Evolutionary conservation across 352 stramenopile species (phyloP), one percentile per base, ranked within the genome.

Genomic region (Pythium monospermum): DNA sequence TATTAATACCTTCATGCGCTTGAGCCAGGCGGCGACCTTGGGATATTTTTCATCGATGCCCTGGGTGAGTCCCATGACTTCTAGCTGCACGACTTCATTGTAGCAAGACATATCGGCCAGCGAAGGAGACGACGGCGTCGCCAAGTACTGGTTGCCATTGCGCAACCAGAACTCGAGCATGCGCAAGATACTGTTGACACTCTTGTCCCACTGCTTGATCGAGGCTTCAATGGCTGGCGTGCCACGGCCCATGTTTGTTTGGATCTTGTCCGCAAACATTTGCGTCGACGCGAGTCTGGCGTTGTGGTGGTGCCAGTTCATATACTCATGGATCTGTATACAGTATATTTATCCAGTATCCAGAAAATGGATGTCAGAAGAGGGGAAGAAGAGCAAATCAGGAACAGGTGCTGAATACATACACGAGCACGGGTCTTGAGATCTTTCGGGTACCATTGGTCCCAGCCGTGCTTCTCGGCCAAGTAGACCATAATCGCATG

Each of bases 281-380:
- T 86, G 54, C 2, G 71, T 80, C 51, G 69, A 78, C n/a, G n/a
- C n/a, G 27, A 60, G 62, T 32, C 78, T 75, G 41, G 76, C 69
- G 55, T 87, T 86, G 33, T 76, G 69, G 68, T 89, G 78, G 54
- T 89, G 78, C 78, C 78, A 89, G 63, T 88, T 73, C 58, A 69
- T 83, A 64, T 88, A 88, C 69, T 88, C 77, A 43, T 86, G 61
- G 59, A 88, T 88, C 75, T 88, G 49, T 26, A 31, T n/a, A n/a
- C n/a, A n/a, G n/a, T n/a, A n/a, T n/a, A n/a, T n/a, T n/a, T n/a
- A n/a, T n/a, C n/a, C n/a, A n/a, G n/a, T n/a, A n/a, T n/a, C n/a
- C n/a, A n/a, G n/a, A n/a, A n/a, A n/a, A n/a, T n/a, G n/a, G n/a
- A n/a, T n/a, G n/a, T n/a, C n/a, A n/a, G n/a, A n/a, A n/a, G n/a